Conservation (phyloP, 768 basidiomycete genomes). For the Phylloporus sp. region DNA sequence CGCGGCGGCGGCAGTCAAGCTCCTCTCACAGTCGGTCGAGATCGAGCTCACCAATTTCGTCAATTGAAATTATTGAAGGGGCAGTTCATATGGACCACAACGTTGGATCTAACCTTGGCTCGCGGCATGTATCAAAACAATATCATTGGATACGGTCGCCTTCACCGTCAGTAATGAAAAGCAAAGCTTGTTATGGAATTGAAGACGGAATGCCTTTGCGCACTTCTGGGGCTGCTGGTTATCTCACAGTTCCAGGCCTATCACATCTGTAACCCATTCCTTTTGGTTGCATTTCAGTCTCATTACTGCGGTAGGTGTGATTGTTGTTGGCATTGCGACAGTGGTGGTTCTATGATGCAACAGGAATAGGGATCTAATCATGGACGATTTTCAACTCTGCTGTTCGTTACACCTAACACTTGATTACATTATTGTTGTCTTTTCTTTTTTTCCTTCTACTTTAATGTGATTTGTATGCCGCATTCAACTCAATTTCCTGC, state of each 20-base stretch:
- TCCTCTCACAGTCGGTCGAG: constrained; percentile 37
- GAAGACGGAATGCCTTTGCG: constrained; percentile 17
- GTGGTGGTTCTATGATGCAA: constrained; percentile 71
- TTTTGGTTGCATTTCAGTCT: constrained; percentile 30
- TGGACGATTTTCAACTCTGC: constrained; percentile 16
- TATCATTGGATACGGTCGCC: constrained; percentile 26
- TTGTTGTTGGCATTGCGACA: constrained; percentile 64
- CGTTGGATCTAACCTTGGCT: constrained; percentile 15
- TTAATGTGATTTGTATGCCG: constrained; percentile 17
- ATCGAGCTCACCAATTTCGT: constrained; percentile 33
- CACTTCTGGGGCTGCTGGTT: constrained; percentile 27
- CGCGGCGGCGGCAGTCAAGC: constrained; percentile 43
- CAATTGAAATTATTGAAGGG: constrained; percentile 33
- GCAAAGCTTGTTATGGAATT: constrained; percentile 19
- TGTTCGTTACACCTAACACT: constrained; percentile 14
- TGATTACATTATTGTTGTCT: constrained; percentile 32
- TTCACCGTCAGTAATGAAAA: constrained; percentile 29
- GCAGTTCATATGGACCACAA: constrained; percentile 16
- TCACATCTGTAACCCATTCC: constrained; percentile 15
- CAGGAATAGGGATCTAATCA: constrained; percentile 30
- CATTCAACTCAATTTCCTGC: too few relatives aligned
- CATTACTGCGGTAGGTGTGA: constrained; percentile 58
- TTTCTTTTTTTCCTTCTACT: constrained; percentile 16
- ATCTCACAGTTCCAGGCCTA: constrained; percentile 15
- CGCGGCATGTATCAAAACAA: constrained; percentile 23